A percentile compares a stretch with the other conserved stretches of the same genome.
These are phyloP conservation scores for Acacia confusa DNA, from an alignment of 306 rosid genomes.

Conservation along the genomic window DNA sequence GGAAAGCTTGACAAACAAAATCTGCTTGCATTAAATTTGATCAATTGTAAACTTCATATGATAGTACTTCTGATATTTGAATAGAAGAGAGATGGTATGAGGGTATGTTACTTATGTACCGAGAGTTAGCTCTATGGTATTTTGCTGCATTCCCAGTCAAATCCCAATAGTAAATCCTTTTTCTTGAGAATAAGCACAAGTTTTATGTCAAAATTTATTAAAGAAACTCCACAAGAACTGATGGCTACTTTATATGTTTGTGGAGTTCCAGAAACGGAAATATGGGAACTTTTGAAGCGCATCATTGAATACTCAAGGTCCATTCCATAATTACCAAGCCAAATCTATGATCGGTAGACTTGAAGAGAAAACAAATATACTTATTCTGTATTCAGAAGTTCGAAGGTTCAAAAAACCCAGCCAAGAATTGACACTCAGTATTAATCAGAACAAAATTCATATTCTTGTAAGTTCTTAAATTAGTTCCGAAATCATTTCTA, in stretches of 20 bases:
- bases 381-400: constrained; percentile 10
- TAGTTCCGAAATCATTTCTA: constrained; percentile 26
- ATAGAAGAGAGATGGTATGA: not conserved
- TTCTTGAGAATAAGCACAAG: not conserved
- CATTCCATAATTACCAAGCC: constrained; percentile 17
- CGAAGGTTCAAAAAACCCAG: constrained; percentile 59
- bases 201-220: constrained; percentile 1
- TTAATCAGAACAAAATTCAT: constrained; percentile 40
- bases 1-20: constrained; percentile 5
- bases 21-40: not conserved
- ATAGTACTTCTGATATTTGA: not conserved
- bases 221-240: constrained; percentile 9
- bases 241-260: constrained; percentile 22
- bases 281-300: constrained; percentile 19
- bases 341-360: not conserved
- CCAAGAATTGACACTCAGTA: constrained; percentile 88
- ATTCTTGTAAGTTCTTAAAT: constrained; percentile 26
- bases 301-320: constrained; percentile 9
- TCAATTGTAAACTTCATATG: not conserved
- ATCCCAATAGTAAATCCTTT: constrained; percentile 3
- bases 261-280: constrained; percentile 6
- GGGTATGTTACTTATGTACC: not conserved
- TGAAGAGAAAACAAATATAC: constrained; percentile 12
- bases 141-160: constrained; percentile 20
- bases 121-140: not conserved